phyloP scores from a whole-genome alignment of 2,329 filamentous ascomycete species.

The Nigrospora oryzae region DNA sequence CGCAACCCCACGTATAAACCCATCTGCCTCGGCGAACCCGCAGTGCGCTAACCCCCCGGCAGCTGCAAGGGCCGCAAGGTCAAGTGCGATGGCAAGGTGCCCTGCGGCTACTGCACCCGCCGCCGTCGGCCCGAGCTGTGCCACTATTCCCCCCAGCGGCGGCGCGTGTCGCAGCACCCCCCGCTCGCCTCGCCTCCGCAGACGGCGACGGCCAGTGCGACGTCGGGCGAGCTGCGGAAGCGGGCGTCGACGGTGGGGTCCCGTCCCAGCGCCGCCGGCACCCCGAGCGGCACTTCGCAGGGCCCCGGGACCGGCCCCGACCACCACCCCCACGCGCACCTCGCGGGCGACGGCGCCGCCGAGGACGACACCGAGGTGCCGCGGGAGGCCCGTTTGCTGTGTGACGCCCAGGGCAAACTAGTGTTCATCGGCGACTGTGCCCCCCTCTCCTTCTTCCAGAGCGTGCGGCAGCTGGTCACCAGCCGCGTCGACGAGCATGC shows the following conservation, averaged over 20 bases:
- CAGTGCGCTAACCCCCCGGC: not conserved
- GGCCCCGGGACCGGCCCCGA: not conserved
- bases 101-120: slow-evolving; percentile 36
- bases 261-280: not conserved
- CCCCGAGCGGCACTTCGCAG: not conserved
- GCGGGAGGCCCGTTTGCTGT: slow-evolving; percentile 40
- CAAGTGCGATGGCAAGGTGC: slow-evolving; percentile 38
- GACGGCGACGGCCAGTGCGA: not conserved
- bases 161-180: slow-evolving; percentile 15
- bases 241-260: not conserved
- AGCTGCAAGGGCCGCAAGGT: slow-evolving; percentile 41
- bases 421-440: slow-evolving; percentile 50
- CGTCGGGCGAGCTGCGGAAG: not conserved
- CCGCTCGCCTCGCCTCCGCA: not conserved
- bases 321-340: not conserved
- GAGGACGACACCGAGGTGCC: slow-evolving; percentile 47
- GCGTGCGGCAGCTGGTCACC: slow-evolving; percentile 42
- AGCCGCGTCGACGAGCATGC: slow-evolving; percentile 38
- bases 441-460: slow-evolving; percentile 47
- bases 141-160: slow-evolving; percentile 33
- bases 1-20: too few species aligned
- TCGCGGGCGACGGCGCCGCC: slow-evolving; percentile 7
- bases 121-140: slow-evolving; percentile 31
- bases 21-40: too few species aligned
- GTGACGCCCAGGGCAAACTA: slow-evolving; percentile 44